Base-by-base conservation (phyloP, 2,329 filamentous ascomycete genomes). In the Albifimbria verrucaria region DNA sequence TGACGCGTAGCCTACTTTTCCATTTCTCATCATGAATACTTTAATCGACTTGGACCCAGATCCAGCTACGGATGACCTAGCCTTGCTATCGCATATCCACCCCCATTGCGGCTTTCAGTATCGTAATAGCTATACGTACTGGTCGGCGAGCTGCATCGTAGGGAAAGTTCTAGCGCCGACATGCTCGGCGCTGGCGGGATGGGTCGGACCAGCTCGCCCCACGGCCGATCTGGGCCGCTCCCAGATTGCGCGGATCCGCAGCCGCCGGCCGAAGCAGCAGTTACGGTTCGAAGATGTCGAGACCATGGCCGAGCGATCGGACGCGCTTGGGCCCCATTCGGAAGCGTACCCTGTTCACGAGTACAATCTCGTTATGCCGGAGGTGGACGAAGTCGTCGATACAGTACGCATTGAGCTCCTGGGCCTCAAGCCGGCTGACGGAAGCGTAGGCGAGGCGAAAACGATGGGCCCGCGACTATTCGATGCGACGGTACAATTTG, bases 11-110 rank as follows among this genome's bases (percentile, higher is more conserved):
- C 72, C 78, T 4, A 85, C 82, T 0, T 82, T 89, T 45, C 86
- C 88, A 3, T 92, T 88, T 70, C 78, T 90, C 36, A 83, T 90
- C 45, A 91, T 92, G 86, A 91, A 90, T 65, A 82, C 87, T 4
- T 76, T 92, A 43, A 85, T 91, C 57, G 88, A 91, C 65, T 82
- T 89, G 60, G 88, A 91, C 62, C 83, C 84, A 2, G 87, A 89
- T 64, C 78, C 78, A 4, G 84, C 83, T 3, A 83, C 82, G 5
- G 82, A 87, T 56, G 75, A 83, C 7, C 78, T 91, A 17, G 83
- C 85, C 11, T 77, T 87, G 28, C 77, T 92, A 9, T 86, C 84
- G 1, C 85, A 90, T 60, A 77, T 87, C 59, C 80, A 87, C 53
- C 86, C 86, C 1, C 77, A 85, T 59, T 85, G 85, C 57, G 88